Conservation (phyloP, 2,329 filamentous ascomycete species). For the Elsinoe batatas region DNA sequence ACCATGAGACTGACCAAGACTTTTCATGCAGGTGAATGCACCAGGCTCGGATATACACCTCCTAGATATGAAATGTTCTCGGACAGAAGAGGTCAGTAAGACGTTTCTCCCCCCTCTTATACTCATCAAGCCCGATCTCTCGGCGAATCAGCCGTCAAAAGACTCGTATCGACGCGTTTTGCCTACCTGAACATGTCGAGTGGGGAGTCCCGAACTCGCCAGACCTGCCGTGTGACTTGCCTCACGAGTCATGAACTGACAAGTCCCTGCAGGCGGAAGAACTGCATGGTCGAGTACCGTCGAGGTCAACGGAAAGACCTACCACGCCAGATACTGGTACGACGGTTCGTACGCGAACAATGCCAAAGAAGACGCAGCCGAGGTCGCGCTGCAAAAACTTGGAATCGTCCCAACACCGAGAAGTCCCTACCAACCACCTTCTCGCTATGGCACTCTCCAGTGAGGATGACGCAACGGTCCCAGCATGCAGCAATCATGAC, state of each 20-base stretch:
- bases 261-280: conserved; percentile 56
- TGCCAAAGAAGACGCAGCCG: conserved; percentile 82
- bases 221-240: neutral
- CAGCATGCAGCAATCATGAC: neutral
- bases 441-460: conserved; percentile 7
- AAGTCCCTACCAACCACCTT: conserved; percentile 8
- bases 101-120: conserved; percentile 16
- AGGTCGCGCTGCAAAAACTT: conserved; percentile 56
- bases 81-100: conserved; percentile 57
- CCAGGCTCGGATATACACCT: neutral
- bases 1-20: conserved; percentile 13
- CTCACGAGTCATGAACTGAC: conserved; percentile 7
- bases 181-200: neutral
- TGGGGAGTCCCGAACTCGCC: neutral
- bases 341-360: conserved; percentile 82
- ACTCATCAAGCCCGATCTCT: neutral
- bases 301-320: conserved; percentile 53
- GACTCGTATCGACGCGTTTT: neutral
- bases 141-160: neutral
- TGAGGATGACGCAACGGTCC: conserved; percentile 3
- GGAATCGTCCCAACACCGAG: conserved; percentile 13
- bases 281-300: conserved; percentile 85
- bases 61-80: conserved; percentile 49
- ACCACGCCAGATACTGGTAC: conserved; percentile 80
- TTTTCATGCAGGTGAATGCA: conserved; percentile 14